These are phyloP conservation scores for Delitschia confertaspora DNA, from an alignment of 495 filamentous ascomycete species.

Conservation along the genomic window DNA sequence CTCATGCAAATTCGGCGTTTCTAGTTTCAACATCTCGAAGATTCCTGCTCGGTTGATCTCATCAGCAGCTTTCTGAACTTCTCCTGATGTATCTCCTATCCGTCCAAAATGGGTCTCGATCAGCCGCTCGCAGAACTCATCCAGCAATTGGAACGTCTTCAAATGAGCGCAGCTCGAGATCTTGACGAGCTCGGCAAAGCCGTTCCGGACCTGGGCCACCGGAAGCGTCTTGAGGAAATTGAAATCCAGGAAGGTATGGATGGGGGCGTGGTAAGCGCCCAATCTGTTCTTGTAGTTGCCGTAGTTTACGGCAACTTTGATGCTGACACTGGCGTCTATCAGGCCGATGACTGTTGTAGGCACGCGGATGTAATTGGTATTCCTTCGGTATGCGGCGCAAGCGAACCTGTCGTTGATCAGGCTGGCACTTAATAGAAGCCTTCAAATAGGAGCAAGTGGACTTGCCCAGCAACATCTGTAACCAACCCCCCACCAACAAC, in stretches of 20 bases:
- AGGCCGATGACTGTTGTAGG: constrained; percentile 59
- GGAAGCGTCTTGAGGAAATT: constrained; percentile 53
- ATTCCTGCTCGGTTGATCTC: constrained; percentile 52
- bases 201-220: constrained; percentile 52
- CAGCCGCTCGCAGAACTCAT: constrained; percentile 51
- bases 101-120: constrained; percentile 51
- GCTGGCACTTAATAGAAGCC: constrained; percentile 12
- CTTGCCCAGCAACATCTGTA: constrained; percentile 57
- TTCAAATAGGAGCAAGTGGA: constrained; percentile 27
- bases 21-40: constrained; percentile 54
- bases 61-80: constrained; percentile 48
- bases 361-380: constrained; percentile 41
- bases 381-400: constrained; percentile 37
- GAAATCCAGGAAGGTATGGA: constrained; percentile 59
- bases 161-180: constrained; percentile 56
- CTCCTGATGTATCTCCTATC: constrained; percentile 38
- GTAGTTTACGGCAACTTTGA: constrained; percentile 60
- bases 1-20: constrained; percentile 57
- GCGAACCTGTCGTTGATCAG: constrained; percentile 43
- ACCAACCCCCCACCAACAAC: constrained; percentile 49
- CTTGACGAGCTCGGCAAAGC: constrained; percentile 60
- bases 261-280: constrained; percentile 57
- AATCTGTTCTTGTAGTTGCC: constrained; percentile 57
- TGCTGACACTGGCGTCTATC: constrained; percentile 57
- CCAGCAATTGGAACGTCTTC: constrained; percentile 50